Conservation (phyloP, 805 yeast genomes). For the Pichia cephalocereana region DNA sequence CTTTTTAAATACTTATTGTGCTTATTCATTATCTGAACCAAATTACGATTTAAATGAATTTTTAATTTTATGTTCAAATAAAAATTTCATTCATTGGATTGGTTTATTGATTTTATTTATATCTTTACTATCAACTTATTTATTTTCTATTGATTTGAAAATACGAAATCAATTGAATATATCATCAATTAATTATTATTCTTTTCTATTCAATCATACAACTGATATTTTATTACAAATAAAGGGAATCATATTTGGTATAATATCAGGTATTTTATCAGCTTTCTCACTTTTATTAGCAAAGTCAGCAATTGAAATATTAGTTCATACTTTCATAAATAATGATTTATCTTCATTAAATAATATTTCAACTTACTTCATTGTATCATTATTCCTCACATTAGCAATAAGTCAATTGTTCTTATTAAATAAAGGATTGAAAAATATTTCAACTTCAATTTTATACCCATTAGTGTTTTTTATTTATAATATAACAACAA, state of each 20-base stretch:
- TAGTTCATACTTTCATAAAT: constrained; percentile 35
- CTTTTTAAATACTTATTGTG: constrained; percentile 64
- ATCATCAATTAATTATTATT: background rate
- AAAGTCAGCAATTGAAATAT: constrained; percentile 69
- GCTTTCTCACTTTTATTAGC: constrained; percentile 83
- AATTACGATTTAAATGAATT: constrained; percentile 41
- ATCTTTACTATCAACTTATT: constrained; percentile 21
- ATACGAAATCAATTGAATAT: background rate
- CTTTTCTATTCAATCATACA: background rate
- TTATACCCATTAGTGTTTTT: constrained; percentile 82
- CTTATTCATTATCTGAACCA: constrained; percentile 56
- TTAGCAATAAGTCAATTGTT: constrained; percentile 66
- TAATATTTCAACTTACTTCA: constrained; percentile 36
- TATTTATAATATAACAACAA: constrained; percentile 64
- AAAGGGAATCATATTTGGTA: constrained; percentile 58
- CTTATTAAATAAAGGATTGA: constrained; percentile 65
- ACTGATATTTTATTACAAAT: constrained; percentile 15
- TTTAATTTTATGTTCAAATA: constrained; percentile 30
- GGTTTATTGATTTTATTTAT: constrained; percentile 26
- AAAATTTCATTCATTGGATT: constrained; percentile 53
- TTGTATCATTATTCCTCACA: constrained; percentile 45
- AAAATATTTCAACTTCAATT: constrained; percentile 62
- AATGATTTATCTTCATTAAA: constrained; percentile 25
- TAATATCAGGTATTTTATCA: constrained; percentile 65
- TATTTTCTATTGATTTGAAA: constrained; percentile 14